A percentile compares a stretch with the other conserved stretches of the same genome.
Conservation (phyloP, 768 basidiomycete species). For the Basidioascus undulatus region DNA sequence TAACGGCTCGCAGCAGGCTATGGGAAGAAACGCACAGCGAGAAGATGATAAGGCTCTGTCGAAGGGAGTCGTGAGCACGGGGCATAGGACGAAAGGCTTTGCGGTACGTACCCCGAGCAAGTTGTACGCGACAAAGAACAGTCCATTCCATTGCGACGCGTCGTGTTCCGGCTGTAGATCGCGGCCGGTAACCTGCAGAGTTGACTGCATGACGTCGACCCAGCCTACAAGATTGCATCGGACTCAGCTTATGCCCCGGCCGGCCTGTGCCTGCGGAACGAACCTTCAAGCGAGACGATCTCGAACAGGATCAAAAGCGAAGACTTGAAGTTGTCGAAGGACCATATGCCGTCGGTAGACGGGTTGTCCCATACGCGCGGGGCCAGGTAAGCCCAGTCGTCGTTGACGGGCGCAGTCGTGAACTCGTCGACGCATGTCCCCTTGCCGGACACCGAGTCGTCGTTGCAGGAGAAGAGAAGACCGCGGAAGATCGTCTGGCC, state of each 20-base stretch:
- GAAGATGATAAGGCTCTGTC: slow-evolving; percentile 33
- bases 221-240: no score
- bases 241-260: no score
- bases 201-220: slow-evolving; percentile 73
- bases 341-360: slow-evolving; percentile 54
- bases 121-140: slow-evolving; percentile 82
- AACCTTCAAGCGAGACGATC: slow-evolving; percentile 83
- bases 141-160: slow-evolving; percentile 51
- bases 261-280: no score
- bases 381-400: slow-evolving; percentile 32
- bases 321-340: slow-evolving; percentile 63
- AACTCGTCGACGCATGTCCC: slow-evolving; percentile 53
- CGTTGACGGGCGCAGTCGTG: slow-evolving; percentile 29
- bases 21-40: not conserved
- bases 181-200: slow-evolving; percentile 47
- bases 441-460: slow-evolving; percentile 28
- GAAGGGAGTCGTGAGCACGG: slow-evolving; percentile 72
- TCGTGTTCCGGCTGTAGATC: slow-evolving; percentile 48
- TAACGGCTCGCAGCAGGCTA: slow-evolving; percentile 10
- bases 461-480: slow-evolving; percentile 63
- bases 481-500: slow-evolving; percentile 81
- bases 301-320: slow-evolving; percentile 83
- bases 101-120: slow-evolving; percentile 73
- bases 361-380: slow-evolving; percentile 83
- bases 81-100: no score